Conservation (phyloP, 2,329 filamentous ascomycete genomes). For the Alternaria gansuensis region DNA sequence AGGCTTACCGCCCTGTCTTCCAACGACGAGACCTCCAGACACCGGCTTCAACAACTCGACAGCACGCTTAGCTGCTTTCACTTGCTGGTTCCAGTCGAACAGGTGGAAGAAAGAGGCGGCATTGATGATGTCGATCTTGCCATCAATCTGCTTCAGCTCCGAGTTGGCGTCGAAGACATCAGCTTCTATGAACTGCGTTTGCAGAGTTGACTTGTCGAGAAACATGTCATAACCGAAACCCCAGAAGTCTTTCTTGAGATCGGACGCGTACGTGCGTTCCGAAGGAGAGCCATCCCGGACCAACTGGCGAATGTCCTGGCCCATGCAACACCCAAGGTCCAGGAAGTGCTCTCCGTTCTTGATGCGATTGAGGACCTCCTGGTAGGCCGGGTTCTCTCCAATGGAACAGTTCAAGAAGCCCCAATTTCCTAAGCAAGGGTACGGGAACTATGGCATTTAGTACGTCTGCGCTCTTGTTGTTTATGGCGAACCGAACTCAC, state of each 20-base stretch:
- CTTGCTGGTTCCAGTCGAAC: slow-evolving; percentile 54
- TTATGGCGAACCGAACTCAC: slow-evolving; percentile 23
- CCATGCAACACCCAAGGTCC: slow-evolving; percentile 58
- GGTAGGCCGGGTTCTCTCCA: slow-evolving; percentile 37
- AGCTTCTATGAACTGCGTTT: slow-evolving; percentile 62
- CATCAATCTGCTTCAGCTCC: slow-evolving; percentile 48
- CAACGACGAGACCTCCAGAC: slow-evolving; percentile 51
- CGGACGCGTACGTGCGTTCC: slow-evolving; percentile 53
- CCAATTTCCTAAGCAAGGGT: slow-evolving; percentile 51
- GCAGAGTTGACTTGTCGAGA: slow-evolving; percentile 52
- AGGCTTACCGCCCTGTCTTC: slow-evolving; percentile 51
- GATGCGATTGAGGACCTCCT: slow-evolving; percentile 47
- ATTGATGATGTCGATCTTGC: slow-evolving; percentile 55
- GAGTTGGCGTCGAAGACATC: slow-evolving; percentile 55
- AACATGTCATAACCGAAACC: slow-evolving; percentile 61
- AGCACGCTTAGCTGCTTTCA: slow-evolving; percentile 47
- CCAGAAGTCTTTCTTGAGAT: slow-evolving; percentile 58
- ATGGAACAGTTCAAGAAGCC: slow-evolving; percentile 50
- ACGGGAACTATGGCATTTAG: slow-evolving; percentile 39
- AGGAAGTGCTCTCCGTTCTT: slow-evolving; percentile 51
- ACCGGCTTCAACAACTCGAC: slow-evolving; percentile 47
- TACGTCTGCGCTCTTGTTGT: neutral
- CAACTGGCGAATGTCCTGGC: slow-evolving; percentile 58
- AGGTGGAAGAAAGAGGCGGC: slow-evolving; percentile 57
- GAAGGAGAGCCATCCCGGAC: slow-evolving; percentile 55